Evolutionary conservation across 1,284 basidiomycete species (phyloP).

Genomic region (Cutaneotrichosporon mucoides): DNA sequence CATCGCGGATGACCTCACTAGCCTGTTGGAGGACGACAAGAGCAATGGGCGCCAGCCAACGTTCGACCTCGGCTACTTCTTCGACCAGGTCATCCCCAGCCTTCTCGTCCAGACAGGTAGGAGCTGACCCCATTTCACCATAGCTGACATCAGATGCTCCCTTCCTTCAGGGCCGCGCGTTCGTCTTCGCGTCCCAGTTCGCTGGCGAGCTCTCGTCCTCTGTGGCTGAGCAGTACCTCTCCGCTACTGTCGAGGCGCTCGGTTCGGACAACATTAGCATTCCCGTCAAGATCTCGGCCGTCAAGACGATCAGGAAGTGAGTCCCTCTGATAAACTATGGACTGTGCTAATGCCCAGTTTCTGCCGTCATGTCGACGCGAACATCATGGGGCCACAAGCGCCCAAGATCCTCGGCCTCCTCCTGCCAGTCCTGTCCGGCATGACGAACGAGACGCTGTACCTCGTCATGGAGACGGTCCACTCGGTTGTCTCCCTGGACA

Average conservation of each 20-base stretch:
- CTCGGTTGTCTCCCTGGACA: conserved; percentile 69
- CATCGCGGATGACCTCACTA: conserved; percentile 69
- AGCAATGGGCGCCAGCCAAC: conserved; percentile 58
- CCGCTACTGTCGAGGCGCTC: conserved; percentile 79
- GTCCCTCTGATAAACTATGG: conserved; percentile 21
- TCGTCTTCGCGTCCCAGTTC: conserved; percentile 91
- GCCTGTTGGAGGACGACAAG: conserved; percentile 69
- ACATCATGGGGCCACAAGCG: conserved; percentile 61
- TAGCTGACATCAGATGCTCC: conserved; percentile 56
- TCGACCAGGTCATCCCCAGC: conserved; percentile 73
- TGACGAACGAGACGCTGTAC: conserved; percentile 84
- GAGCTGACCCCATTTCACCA: too few species aligned
- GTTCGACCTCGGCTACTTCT: conserved; percentile 71
- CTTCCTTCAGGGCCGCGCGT: conserved; percentile 89
- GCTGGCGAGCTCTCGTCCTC: conserved; percentile 66
- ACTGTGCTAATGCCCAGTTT: conserved; percentile 40
- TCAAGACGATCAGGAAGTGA: conserved; percentile 86
- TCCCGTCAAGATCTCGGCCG: conserved; percentile 88
- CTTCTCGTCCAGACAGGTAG: conserved; percentile 55
- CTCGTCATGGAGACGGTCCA: conserved; percentile 82
- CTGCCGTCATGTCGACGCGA: conserved; percentile 53
- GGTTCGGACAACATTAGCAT: conserved; percentile 65
- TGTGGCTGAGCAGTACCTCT: conserved; percentile 75
- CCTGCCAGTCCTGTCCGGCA: conserved; percentile 72
- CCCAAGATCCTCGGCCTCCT: conserved; percentile 74